Conservation (phyloP, 2,329 filamentous ascomycete genomes). For the Helotiales sp. region DNA sequence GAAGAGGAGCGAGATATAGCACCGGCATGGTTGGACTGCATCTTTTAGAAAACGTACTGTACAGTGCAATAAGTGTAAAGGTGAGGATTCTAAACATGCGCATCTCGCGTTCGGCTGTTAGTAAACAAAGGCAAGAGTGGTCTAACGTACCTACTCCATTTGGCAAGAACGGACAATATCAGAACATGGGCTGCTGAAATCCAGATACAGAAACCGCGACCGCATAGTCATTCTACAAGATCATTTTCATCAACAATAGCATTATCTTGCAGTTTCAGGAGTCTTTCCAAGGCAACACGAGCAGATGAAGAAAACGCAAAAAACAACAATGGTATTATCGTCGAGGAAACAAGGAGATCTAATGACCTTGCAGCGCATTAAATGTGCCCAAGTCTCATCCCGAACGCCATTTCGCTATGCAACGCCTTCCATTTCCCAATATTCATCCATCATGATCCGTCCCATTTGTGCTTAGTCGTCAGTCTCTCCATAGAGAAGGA, state of each 20-base stretch:
- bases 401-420: constrained; percentile 38
- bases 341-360: constrained; percentile 30
- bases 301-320: not conserved
- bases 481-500: constrained; percentile 63
- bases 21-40: constrained; percentile 31
- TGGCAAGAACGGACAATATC: not conserved
- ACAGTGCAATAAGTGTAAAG: constrained; percentile 11
- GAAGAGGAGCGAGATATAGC: constrained; percentile 31
- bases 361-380: constrained; percentile 24
- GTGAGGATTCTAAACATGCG: not conserved
- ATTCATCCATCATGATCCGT: constrained; percentile 22
- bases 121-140: constrained; percentile 3
- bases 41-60: constrained; percentile 19
- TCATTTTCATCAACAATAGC: no score
- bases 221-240: no score
- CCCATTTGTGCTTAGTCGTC: constrained; percentile 27
- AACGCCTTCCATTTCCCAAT: constrained; percentile 30
- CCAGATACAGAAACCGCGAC: no score
- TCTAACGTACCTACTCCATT: constrained; percentile 5
- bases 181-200: no score
- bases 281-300: not conserved
- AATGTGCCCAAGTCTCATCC: constrained; percentile 27
- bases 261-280: no score
- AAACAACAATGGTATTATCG: constrained; percentile 21
- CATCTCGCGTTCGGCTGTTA: not conserved